phyloP scores from a whole-genome alignment of 2,329 filamentous ascomycete species.

The Verticillium dahliae region DNA sequence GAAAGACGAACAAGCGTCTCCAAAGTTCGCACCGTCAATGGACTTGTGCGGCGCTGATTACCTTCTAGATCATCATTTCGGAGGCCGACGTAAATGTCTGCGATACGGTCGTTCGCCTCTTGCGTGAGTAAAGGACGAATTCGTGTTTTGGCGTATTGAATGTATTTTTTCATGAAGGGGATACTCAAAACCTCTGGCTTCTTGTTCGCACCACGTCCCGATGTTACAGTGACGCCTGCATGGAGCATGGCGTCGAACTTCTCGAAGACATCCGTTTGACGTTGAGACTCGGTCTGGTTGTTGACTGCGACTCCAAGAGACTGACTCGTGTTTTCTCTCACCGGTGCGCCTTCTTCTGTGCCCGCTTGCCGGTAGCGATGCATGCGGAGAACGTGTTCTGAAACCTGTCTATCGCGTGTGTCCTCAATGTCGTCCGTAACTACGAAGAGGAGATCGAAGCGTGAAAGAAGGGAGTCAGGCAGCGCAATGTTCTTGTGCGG shows the following conservation, averaged over 20 bases:
- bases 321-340: constrained; percentile 81
- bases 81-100: constrained; percentile 82
- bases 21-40: constrained; percentile 92
- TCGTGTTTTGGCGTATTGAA: constrained; percentile 92
- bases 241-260: constrained; percentile 97
- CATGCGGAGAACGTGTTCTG: constrained; percentile 95
- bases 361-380: constrained; percentile 90
- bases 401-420: constrained; percentile 80
- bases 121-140: constrained; percentile 87
- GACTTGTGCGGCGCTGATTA: constrained; percentile 87
- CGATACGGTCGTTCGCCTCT: constrained; percentile 86
- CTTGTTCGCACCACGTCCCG: constrained; percentile 66
- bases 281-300: constrained; percentile 64
- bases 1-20: constrained; percentile 98
- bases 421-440: constrained; percentile 99
- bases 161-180: constrained; percentile 98
- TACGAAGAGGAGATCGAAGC: constrained; percentile 97
- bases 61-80: constrained; percentile 94
- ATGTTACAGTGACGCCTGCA: constrained; percentile 74
- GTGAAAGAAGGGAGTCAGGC: constrained; percentile 90
- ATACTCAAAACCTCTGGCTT: constrained; percentile 88
- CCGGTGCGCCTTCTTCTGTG: constrained; percentile 87
- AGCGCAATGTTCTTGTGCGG: constrained; percentile 98
- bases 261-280: constrained; percentile 83
- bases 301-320: constrained; percentile 82